Conservation (phyloP, 257 asterid genomes). For the Solanum chilense region DNA sequence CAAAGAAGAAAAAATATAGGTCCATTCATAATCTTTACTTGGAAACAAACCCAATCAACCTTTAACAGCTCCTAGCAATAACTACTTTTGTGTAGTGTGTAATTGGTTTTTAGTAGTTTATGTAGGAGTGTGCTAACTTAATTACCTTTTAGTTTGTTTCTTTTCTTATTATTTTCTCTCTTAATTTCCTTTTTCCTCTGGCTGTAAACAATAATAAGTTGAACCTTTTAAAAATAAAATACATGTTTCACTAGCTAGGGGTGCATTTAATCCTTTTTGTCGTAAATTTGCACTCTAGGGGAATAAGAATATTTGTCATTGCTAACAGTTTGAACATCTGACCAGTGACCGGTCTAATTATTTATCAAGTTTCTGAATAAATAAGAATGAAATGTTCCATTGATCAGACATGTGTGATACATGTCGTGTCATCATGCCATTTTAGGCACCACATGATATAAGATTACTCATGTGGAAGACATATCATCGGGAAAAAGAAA, state of each 20-base stretch:
- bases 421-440: neutral
- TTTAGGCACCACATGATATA: neutral
- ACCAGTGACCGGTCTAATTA: neutral
- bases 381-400: neutral
- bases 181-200: neutral
- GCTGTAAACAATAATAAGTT: neutral
- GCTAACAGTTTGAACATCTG: neutral
- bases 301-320: neutral
- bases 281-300: neutral
- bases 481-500: too few species aligned
- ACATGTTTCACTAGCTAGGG: neutral
- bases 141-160: neutral
- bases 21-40: neutral
- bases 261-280: neutral
- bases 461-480: neutral
- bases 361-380: neutral
- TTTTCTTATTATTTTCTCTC: neutral
- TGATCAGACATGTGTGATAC: neutral
- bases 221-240: neutral
- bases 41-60: neutral
- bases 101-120: too few species aligned
- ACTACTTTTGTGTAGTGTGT: neutral
- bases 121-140: neutral
- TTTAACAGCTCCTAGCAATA: neutral
- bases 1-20: neutral